phyloP scores from a whole-genome alignment of 2,329 filamentous ascomycete genomes.

The Peltaster fructicola region DNA sequence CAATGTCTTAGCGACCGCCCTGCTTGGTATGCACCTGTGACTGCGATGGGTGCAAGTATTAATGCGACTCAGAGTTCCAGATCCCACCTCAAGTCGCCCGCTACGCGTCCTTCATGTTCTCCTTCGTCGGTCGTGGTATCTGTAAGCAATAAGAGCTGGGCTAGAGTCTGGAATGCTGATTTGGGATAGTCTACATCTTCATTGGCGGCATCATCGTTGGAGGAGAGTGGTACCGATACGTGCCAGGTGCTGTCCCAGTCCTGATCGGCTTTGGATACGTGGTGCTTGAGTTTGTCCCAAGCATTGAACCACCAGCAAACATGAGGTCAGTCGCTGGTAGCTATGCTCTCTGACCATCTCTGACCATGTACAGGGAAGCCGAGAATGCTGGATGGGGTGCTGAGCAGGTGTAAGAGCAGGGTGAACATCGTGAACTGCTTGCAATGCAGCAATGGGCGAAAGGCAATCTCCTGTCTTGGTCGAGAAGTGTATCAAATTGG shows the following conservation, averaged over 20 bases:
- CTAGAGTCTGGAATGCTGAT: slow-evolving; percentile 6
- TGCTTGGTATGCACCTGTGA: slow-evolving; percentile 26
- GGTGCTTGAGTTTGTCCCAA: slow-evolving; percentile 32
- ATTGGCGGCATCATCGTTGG: slow-evolving; percentile 72
- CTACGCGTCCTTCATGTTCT: slow-evolving; percentile 96
- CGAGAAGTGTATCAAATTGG: too few species aligned
- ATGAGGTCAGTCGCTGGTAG: slow-evolving; percentile 25
- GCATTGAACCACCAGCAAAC: slow-evolving; percentile 35
- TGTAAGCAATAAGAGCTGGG: slow-evolving; percentile 39
- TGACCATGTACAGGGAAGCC: slow-evolving; percentile 23
- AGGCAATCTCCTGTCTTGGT: too few species aligned
- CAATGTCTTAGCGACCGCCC: slow-evolving; percentile 38
- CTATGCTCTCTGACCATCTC: background rate
- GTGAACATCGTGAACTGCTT: too few species aligned
- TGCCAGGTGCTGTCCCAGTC: slow-evolving; percentile 63
- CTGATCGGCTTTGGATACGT: slow-evolving; percentile 61
- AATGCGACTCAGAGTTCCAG: slow-evolving; percentile 52
- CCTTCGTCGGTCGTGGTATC: slow-evolving; percentile 82
- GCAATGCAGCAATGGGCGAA: too few species aligned
- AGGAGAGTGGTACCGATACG: slow-evolving; percentile 45
- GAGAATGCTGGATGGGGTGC: slow-evolving; percentile 36
- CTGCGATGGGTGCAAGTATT: background rate
- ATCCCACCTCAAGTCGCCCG: slow-evolving; percentile 82
- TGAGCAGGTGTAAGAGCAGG: slow-evolving; percentile 32
- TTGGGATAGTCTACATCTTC: slow-evolving; percentile 76